Evolutionary conservation across 176 grass and related monocot genomes (phyloP), one percentile per base, ranked within the genome.

Genomic region (Carex cristatella): DNA sequence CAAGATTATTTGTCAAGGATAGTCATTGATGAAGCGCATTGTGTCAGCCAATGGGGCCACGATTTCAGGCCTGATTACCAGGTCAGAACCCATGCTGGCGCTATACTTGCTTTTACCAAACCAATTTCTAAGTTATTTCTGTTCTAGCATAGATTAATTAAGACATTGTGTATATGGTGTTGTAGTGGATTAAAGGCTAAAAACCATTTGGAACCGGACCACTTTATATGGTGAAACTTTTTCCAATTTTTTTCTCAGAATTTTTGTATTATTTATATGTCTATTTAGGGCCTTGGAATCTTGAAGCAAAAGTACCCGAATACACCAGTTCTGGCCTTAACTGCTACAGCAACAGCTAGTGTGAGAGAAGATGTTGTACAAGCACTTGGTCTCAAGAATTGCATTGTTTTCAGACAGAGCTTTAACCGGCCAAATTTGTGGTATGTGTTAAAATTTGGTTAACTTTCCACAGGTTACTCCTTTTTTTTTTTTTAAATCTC

Each of bases 1-100:
- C 80, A 62, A 56, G 93, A 90, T 31, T 87, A 69, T 80, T 91
- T 98, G 75, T 89, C 88, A 79, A 98, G 96, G 86, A 98, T 98
- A 87, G 96, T 98, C 77, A 95, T 98, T 80, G 95, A 98, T 88
- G 96, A 98, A 93, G 96, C 93, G 77, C 96, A 98, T 88, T 98
- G 93, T 89, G 91, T 98, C 68, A 98, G 93, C 85, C 96, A 98
- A 56, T 98, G 96, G 96, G 96, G 96, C 6, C 96, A 98, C 85
- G 96, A 98, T 87, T 98, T 98, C 77, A 89, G 96, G 76, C 96
- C 93, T 78, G 96, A 98, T 85, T 98, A 98, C 84, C 81, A 98
- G 93, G 93, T 98, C 61, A 86, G 53, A 42, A 79, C 54, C 10
- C 42, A 75, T 10, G 9, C 48, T 54, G 49, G 23, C 32, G 23